Conservation (phyloP, 345 rosid species). For the Reutealis trisperma region DNA sequence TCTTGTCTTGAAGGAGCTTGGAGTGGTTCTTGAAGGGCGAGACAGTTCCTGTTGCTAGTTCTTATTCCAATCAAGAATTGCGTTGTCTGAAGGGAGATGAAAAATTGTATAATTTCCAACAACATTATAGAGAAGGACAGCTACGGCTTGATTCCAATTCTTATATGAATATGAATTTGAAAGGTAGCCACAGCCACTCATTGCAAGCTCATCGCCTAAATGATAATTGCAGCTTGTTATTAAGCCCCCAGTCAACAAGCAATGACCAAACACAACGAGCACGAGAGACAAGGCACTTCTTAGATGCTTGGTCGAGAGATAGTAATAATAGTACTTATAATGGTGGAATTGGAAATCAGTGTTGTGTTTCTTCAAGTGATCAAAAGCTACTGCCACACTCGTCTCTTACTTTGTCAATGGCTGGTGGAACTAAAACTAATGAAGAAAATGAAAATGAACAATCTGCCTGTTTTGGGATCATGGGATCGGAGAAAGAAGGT, state of each 20-base stretch:
- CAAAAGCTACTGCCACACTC: slow-evolving; percentile 33
- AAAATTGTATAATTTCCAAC: slow-evolving; percentile 16
- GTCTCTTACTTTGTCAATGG: slow-evolving; percentile 65
- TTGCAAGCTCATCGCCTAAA: slow-evolving; percentile 33
- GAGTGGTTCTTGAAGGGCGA: slow-evolving; percentile 79
- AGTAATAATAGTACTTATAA: slow-evolving; percentile 12
- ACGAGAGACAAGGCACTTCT: slow-evolving; percentile 66
- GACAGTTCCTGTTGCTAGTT: slow-evolving; percentile 29
- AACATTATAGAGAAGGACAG: slow-evolving; percentile 26
- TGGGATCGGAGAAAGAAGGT: slow-evolving; percentile 30
- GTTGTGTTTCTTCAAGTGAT: slow-evolving; percentile 32
- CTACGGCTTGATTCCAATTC: slow-evolving; percentile 17
- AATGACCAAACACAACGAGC: slow-evolving; percentile 28
- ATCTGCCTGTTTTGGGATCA: slow-evolving; percentile 26
- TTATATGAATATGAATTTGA: neutral
- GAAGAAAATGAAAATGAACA: slow-evolving; percentile 36
- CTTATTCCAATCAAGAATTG: slow-evolving; percentile 44
- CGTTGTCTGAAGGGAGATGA: slow-evolving; percentile 36
- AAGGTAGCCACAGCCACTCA: slow-evolving; percentile 11
- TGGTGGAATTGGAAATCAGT: slow-evolving; percentile 27
- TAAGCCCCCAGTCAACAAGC: slow-evolving; percentile 38
- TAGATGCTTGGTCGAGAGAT: slow-evolving; percentile 52
- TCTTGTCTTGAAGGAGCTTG: slow-evolving; percentile 55
- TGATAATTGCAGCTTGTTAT: slow-evolving; percentile 31
- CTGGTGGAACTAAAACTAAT: slow-evolving; percentile 38